phyloP scores from a whole-genome alignment of 495 filamentous ascomycete genomes.

The Penicillium egyptiacum region DNA sequence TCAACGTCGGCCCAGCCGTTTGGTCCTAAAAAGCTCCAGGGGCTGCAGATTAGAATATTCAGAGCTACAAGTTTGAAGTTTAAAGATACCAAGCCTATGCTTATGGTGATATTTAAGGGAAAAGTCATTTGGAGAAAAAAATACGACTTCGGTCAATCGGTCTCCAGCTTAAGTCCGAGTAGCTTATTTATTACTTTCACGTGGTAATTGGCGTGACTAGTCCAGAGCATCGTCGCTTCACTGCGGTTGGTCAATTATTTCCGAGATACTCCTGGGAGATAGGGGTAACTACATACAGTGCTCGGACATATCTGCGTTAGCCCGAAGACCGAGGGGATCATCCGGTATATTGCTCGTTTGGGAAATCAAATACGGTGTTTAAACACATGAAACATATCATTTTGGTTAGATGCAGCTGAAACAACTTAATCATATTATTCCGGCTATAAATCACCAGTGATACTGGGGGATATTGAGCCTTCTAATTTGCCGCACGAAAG shows the following conservation, averaged over 20 bases:
- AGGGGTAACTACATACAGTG: not conserved
- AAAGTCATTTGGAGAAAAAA: not conserved
- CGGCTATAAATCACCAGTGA: no score
- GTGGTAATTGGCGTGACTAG: not conserved
- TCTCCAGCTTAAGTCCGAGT: not conserved
- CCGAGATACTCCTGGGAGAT: no score
- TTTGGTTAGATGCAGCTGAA: no score
- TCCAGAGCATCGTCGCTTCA: not conserved
- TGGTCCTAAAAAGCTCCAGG: not conserved
- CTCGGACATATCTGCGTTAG: not conserved
- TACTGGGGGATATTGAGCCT: no score
- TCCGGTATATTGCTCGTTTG: not conserved
- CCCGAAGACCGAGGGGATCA: not conserved
- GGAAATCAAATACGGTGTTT: no score
- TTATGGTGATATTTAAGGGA: no score
- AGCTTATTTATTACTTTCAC: not conserved
- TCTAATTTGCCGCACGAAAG: no score
- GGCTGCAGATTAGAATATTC: not conserved
- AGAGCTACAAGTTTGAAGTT: not conserved
- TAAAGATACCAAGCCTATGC: not conserved
- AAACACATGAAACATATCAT: no score
- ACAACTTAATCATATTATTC: no score
- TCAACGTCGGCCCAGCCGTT: not conserved
- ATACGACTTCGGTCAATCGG: not conserved
- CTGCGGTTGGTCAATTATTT: slow-evolving; percentile 5